These are phyloP conservation scores for Ustilago vetiveriae DNA, from an alignment of 1,284 basidiomycete species.

Conservation along the genomic window DNA sequence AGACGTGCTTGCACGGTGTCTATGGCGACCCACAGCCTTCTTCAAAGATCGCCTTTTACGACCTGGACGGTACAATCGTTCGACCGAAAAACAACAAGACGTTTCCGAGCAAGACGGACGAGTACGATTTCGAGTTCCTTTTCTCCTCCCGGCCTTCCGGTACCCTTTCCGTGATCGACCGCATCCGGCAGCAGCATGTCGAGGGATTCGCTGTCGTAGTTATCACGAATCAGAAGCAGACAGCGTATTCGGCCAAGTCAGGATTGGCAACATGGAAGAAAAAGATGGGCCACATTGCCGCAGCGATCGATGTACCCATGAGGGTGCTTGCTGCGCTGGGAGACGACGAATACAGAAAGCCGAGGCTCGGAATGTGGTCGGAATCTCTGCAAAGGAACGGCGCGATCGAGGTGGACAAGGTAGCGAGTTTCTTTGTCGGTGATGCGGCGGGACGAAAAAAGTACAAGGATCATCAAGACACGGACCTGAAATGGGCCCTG, in stretches of 20 bases:
- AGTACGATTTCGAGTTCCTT: constrained; percentile 51
- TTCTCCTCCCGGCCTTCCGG: constrained; percentile 6
- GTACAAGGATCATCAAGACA: constrained; percentile 54
- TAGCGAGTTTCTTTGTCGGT: constrained; percentile 58
- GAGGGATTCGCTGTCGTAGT: constrained; percentile 38
- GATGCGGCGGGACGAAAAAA: constrained; percentile 60
- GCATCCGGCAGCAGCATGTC: constrained; percentile 24
- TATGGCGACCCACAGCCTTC: constrained; percentile 28
- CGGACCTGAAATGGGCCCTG: constrained; percentile 62
- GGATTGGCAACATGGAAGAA: constrained; percentile 46
- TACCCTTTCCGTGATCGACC: constrained; percentile 9
- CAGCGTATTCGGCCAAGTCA: constrained; percentile 12
- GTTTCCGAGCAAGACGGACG: constrained; percentile 47
- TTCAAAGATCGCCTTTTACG: constrained; percentile 51
- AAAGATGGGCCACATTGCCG: constrained; percentile 48
- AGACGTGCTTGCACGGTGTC: constrained; percentile 36
- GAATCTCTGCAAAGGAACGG: constrained; percentile 26
- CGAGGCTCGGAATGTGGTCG: constrained; percentile 53
- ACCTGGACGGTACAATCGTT: constrained; percentile 58
- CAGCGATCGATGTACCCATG: constrained; percentile 48
- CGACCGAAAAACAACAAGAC: constrained; percentile 45
- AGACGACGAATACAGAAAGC: constrained; percentile 60
- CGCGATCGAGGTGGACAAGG: constrained; percentile 30
- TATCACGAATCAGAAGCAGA: constrained; percentile 56
- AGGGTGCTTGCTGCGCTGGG: constrained; percentile 52